A percentile compares a stretch with the other conserved stretches of the same genome.
Conservation (phyloP, 2,329 filamentous ascomycete genomes). For the Ceratocystis diversiconidia region DNA sequence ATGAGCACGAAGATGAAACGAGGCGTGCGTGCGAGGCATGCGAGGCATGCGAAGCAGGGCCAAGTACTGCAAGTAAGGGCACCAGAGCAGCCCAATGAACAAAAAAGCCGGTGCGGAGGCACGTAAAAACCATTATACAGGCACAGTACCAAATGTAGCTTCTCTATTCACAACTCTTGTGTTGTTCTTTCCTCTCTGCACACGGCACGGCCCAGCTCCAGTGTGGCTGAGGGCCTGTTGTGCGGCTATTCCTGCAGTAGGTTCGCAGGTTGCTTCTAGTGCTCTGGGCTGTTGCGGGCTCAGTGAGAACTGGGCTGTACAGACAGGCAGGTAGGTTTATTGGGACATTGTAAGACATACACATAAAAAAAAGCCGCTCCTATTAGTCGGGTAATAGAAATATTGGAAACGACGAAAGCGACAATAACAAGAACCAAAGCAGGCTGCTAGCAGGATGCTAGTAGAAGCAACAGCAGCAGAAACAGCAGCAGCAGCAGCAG, state of each 20-base stretch:
- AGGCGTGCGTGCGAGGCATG: neutral
- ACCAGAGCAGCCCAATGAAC: neutral
- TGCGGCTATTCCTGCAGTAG: conserved; percentile 3
- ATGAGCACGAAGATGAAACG: neutral
- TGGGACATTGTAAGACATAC: too few species aligned
- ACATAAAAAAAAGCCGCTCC: neutral
- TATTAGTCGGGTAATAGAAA: neutral
- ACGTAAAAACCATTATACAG: neutral
- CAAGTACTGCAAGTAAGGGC: neutral
- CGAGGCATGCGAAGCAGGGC: neutral
- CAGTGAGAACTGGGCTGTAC: neutral
- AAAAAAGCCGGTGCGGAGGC: neutral
- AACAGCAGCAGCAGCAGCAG: neutral
- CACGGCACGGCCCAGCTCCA: neutral
- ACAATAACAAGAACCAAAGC: neutral
- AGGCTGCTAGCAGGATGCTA: too few species aligned
- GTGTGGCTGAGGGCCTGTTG: neutral
- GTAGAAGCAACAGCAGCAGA: too few species aligned
- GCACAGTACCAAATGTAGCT: too few species aligned
- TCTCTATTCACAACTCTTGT: too few species aligned
- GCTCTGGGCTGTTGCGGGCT: neutral
- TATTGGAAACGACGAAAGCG: neutral
- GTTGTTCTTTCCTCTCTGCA: neutral
- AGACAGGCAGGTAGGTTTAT: neutral
- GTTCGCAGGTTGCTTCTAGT: neutral